Base-by-base conservation (phyloP, 257 asterid genomes). In the Orobanche coerulescens region DNA sequence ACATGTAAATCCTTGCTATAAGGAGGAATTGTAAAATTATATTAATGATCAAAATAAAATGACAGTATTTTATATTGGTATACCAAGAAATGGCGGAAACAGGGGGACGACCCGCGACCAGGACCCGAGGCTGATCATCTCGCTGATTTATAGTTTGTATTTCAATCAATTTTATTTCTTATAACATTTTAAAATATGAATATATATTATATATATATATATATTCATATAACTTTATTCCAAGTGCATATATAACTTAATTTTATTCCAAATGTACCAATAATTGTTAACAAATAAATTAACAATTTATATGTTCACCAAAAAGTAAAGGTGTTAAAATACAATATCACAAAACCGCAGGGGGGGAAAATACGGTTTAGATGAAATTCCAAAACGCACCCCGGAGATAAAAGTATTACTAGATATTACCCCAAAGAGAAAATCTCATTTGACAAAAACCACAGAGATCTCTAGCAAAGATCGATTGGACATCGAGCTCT, bases 271-370 rank as follows among this genome's bases (percentile, higher is more conserved):
- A n/a, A n/a, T n/a, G n/a, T n/a, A n/a, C n/a, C 31, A 46, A 19
- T 22, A 6, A 47, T 18, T 19, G 10, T 49, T 3, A 23, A 20
- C 22, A 9, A 9, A 6, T 49, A 49, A 0, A 10, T 0, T 19
- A 1, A n/a, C n/a, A n/a, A n/a, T n/a, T 19, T 47, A 8, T 6
- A 0, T 9, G 6, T 46, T 6, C 13, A 58, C 37, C 37, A 40
- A 18, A 48, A 47, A 4, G 18, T 1, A 33, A 16, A 6, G 34
- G 54, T 0, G 42, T 61, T 30, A 4, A 68, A 60, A 60, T 60
- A 12, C 62, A 44, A 67, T 57, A 57, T 57, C 39, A 33, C 30
- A 57, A 57, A 26, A n/a, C n/a, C 56, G 10, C 18, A 11, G n/a
- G 31, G 53, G 7, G 24, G 0, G 13, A 47, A 31, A 26, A 0